phyloP scores from a whole-genome alignment of 768 basidiomycete species.

The Fomitopsis serialis region DNA sequence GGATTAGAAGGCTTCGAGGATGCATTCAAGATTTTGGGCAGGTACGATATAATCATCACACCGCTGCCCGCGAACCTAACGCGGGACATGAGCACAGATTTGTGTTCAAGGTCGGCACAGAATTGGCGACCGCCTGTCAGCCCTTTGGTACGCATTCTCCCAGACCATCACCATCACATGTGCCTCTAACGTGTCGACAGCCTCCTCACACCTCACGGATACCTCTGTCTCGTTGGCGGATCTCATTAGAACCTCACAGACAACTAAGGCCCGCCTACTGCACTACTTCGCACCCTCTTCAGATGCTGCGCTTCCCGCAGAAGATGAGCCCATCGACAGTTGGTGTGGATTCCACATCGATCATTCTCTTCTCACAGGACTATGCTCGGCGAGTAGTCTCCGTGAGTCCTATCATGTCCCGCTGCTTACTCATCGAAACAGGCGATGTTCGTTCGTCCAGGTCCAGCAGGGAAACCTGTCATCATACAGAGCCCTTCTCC shows the following conservation, averaged over 20 bases:
- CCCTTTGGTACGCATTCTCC: conserved; percentile 60
- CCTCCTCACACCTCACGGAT: conserved; percentile 60
- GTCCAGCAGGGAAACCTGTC: conserved; percentile 31
- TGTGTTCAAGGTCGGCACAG: conserved; percentile 76
- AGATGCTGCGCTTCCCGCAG: conserved; percentile 28
- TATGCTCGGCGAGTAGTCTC: conserved; percentile 65
- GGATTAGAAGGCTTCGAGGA: conserved; percentile 74
- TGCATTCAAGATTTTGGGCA: conserved; percentile 84
- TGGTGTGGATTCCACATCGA: conserved; percentile 97
- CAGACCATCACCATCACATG: not conserved
- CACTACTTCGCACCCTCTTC: conserved; percentile 85
- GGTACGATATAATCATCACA: conserved; percentile 31
- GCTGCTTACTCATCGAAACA: conserved; percentile 20
- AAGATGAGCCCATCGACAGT: conserved; percentile 71
- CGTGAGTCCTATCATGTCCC: not conserved
- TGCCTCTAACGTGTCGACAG: conserved; percentile 31
- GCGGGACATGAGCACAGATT: conserved; percentile 38
- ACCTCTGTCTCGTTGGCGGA: conserved; percentile 61
- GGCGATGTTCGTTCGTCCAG: conserved; percentile 79
- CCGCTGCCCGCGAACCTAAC: not conserved
- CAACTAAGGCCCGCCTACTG: conserved; percentile 88
- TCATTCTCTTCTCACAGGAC: conserved; percentile 85
- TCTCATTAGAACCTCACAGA: conserved; percentile 72
- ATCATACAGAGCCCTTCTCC: conserved; percentile 65
- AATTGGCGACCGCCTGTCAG: conserved; percentile 85